phyloP scores from a whole-genome alignment of 2,329 filamentous ascomycete genomes.

The Penicillium rolfsii region DNA sequence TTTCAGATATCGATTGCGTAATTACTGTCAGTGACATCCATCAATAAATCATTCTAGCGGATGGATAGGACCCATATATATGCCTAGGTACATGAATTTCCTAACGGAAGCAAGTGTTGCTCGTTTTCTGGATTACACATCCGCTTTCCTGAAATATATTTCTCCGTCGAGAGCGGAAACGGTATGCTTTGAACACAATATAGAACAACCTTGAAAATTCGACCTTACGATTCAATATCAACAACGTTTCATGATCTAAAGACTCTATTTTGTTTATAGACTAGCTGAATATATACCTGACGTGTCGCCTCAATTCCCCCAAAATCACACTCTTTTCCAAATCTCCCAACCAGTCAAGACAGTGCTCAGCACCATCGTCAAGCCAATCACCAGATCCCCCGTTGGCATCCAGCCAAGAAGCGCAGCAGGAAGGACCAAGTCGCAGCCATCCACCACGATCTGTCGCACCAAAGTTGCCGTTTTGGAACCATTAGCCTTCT shows the following conservation, averaged over 20 bases:
- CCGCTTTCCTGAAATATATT: too few species aligned
- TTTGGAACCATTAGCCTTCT: not conserved
- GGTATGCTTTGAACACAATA: too few species aligned
- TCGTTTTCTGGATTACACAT: too few species aligned
- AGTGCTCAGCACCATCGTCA: conserved; percentile 65
- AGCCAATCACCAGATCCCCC: conserved; percentile 57
- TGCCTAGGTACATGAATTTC: too few species aligned
- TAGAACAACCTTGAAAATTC: not conserved
- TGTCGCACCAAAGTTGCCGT: conserved; percentile 47
- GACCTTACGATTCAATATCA: not conserved
- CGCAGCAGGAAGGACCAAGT: conserved; percentile 64
- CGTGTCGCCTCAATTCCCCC: not conserved
- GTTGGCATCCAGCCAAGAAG: conserved; percentile 64
- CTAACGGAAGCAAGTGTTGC: too few species aligned
- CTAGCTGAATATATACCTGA: not conserved
- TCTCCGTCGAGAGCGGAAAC: too few species aligned
- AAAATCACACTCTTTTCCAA: conserved; percentile 52
- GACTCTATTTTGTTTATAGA: not conserved
- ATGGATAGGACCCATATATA: too few species aligned
- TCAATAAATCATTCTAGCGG: too few species aligned
- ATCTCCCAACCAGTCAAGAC: conserved; percentile 63
- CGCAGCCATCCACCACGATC: conserved; percentile 61
- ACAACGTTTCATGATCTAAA: not conserved
- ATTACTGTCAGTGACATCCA: too few species aligned
- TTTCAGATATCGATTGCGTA: too few species aligned